Conservation (phyloP, 768 basidiomycete genomes). For the Boletus sensibilis region DNA sequence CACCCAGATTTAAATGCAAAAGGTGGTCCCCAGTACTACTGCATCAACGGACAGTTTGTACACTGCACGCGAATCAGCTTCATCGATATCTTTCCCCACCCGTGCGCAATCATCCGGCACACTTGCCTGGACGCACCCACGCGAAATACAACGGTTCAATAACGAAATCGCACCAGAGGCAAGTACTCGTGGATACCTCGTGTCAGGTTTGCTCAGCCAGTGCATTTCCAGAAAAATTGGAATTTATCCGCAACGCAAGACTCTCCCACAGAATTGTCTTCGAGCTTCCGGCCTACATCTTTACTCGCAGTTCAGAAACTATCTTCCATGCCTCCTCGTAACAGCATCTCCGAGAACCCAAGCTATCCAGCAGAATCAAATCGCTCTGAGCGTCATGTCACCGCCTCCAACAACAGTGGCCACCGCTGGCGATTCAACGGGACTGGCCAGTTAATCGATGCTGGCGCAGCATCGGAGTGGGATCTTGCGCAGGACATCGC, state of each 20-base stretch:
- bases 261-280: constrained; percentile 35
- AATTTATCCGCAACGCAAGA: constrained; percentile 42
- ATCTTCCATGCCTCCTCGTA: constrained; percentile 48
- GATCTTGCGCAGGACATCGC: constrained; percentile 72
- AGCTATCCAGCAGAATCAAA: constrained; percentile 22
- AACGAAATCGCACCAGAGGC: constrained; percentile 48
- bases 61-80: constrained; percentile 37
- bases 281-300: constrained; percentile 31
- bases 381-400: constrained; percentile 40
- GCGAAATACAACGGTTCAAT: constrained; percentile 37
- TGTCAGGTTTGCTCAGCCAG: constrained; percentile 24
- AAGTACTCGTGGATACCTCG: constrained; percentile 26
- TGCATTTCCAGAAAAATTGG: constrained; percentile 44
- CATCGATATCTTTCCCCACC: constrained; percentile 30
- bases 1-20: constrained; percentile 63
- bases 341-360: constrained; percentile 29
- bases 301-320: constrained; percentile 40
- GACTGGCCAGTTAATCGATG: constrained; percentile 60
- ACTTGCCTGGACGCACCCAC: constrained; percentile 50
- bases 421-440: constrained; percentile 64
- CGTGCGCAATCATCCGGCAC: constrained; percentile 34
- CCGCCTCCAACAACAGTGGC: constrained; percentile 35
- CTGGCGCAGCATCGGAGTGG: constrained; percentile 58
- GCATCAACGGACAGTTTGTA: constrained; percentile 37
- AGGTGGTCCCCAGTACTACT: constrained; percentile 60